Percentiles rank a stretch among this genome's conserved stretches.
Evolutionary conservation across 202 grass and related monocot species (phyloP).

Genomic region (Schoenoplectus triqueter): DNA sequence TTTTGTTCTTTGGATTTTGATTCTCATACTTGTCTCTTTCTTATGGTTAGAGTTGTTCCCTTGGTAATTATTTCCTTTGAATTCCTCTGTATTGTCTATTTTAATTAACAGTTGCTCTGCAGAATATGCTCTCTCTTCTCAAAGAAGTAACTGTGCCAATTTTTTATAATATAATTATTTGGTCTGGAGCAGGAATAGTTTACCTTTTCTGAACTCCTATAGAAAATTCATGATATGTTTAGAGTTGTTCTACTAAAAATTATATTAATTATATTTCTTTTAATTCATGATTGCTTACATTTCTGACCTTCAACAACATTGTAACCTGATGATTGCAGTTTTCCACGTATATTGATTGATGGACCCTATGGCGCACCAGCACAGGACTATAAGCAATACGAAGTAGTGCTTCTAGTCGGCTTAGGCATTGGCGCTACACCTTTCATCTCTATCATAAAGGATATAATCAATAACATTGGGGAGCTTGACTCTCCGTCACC

Average conservation of each 20-base stretch:
- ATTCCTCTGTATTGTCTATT: conserved; percentile 11
- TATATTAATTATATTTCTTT: conserved; percentile 24
- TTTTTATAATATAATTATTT: conserved; percentile 15
- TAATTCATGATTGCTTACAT: not conserved
- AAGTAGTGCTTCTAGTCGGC: conserved; percentile 79
- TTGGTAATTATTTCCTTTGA: conserved; percentile 22
- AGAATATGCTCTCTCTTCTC: not conserved
- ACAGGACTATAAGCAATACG: conserved; percentile 91
- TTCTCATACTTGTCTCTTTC: conserved; percentile 16
- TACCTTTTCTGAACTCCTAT: not conserved
- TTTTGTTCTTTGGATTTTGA: conserved; percentile 7
- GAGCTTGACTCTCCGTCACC: conserved; percentile 39
- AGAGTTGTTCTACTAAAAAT: not conserved
- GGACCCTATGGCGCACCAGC: conserved; percentile 85
- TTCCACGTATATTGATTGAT: conserved; percentile 85
- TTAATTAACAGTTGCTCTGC: not conserved
- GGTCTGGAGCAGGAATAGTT: not conserved
- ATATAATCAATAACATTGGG: conserved; percentile 87
- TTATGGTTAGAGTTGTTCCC: conserved; percentile 29
- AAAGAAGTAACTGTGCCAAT: conserved; percentile 7
- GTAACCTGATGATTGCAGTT: conserved; percentile 44
- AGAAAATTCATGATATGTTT: not conserved
- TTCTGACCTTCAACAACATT: conserved; percentile 19
- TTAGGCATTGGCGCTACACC: conserved; percentile 93
- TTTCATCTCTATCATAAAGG: conserved; percentile 94